Conservation (phyloP, 805 yeast genomes). For the Candida gorgasii region DNA sequence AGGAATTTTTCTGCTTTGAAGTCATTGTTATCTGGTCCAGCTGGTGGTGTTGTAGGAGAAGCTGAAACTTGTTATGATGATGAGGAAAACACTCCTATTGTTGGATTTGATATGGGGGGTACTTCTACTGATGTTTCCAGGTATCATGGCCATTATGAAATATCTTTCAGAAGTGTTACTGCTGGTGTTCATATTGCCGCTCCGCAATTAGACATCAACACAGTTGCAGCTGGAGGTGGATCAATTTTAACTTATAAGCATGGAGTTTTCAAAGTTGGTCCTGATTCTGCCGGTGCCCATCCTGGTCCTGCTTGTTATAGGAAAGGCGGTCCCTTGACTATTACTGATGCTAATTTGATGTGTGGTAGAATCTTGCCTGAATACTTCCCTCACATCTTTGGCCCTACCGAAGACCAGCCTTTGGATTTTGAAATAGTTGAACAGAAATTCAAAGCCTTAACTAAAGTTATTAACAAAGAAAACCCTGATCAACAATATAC, state of each 20-base stretch:
- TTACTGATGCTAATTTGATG: constrained; percentile 36
- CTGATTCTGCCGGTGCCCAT: constrained; percentile 36
- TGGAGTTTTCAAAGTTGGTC: constrained; percentile 38
- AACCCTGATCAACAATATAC: constrained; percentile 50
- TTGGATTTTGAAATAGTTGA: constrained; percentile 41
- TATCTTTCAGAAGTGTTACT: constrained; percentile 80
- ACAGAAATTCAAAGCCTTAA: constrained; percentile 47
- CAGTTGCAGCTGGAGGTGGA: constrained; percentile 48
- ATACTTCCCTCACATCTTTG: constrained; percentile 42
- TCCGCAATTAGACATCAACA: constrained; percentile 42
- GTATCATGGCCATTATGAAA: constrained; percentile 64
- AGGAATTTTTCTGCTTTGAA: constrained; percentile 19
- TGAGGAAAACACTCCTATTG: constrained; percentile 58
- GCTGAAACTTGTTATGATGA: constrained; percentile 21
- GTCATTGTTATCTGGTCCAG: constrained; percentile 23
- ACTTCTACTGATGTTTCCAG: constrained; percentile 58
- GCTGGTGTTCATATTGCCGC: constrained; percentile 78
- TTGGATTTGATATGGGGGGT: constrained; percentile 92
- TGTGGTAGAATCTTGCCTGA: constrained; percentile 30
- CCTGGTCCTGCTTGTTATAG: constrained; percentile 41
- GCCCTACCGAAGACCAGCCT: constrained; percentile 31
- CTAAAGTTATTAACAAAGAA: constrained; percentile 45
- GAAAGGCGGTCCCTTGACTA: constrained; percentile 37
- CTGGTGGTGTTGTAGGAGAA: constrained; percentile 26
- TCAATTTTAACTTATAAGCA: constrained; percentile 34